Percentiles rank a stretch among this genome's conserved stretches.
Evolutionary conservation across 2,329 filamentous ascomycete genomes (phyloP).

Genomic region (Teratosphaeria viscida): DNA sequence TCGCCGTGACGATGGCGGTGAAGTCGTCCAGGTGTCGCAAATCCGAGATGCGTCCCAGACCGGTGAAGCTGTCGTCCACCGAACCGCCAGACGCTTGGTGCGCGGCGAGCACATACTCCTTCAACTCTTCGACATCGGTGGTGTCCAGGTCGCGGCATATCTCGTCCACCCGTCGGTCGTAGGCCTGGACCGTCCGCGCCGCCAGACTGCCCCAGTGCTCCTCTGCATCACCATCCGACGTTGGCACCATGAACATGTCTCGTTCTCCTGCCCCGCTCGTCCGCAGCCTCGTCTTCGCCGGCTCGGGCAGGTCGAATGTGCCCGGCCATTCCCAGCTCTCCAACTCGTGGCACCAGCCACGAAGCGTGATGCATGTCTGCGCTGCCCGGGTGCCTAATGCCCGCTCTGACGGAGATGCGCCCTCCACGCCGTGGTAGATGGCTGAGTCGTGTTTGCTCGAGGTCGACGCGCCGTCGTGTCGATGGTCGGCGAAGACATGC

Average conservation of each 20-base stretch:
- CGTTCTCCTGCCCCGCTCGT: conserved; percentile 11
- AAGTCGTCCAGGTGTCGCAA: conserved; percentile 63
- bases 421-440: conserved; percentile 47
- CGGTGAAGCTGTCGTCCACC: conserved; percentile 16
- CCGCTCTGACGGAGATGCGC: conserved; percentile 54
- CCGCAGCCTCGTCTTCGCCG: conserved; percentile 15
- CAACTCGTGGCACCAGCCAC: conserved; percentile 67
- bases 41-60: conserved; percentile 10
- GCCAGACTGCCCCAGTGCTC: conserved; percentile 63
- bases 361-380: conserved; percentile 57
- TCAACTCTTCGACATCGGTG: conserved; percentile 75
- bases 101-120: conserved; percentile 72
- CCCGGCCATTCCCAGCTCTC: conserved; percentile 50
- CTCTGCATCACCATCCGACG: conserved; percentile 19
- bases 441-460: conserved; percentile 25
- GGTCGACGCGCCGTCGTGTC: conserved; percentile 2
- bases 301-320: conserved; percentile 33
- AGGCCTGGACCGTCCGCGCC: conserved; percentile 51
- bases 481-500: conserved; percentile 46
- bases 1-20: conserved; percentile 80
- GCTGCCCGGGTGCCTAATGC: conserved; percentile 63
- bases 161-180: conserved; percentile 63
- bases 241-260: conserved; percentile 2
- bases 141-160: conserved; percentile 60
- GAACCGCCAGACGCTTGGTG: conserved; percentile 49